Evolutionary conservation across 1,284 basidiomycete species (phyloP), one percentile per base, ranked within the genome.

Genomic region (Sporisorium scitamineum): DNA sequence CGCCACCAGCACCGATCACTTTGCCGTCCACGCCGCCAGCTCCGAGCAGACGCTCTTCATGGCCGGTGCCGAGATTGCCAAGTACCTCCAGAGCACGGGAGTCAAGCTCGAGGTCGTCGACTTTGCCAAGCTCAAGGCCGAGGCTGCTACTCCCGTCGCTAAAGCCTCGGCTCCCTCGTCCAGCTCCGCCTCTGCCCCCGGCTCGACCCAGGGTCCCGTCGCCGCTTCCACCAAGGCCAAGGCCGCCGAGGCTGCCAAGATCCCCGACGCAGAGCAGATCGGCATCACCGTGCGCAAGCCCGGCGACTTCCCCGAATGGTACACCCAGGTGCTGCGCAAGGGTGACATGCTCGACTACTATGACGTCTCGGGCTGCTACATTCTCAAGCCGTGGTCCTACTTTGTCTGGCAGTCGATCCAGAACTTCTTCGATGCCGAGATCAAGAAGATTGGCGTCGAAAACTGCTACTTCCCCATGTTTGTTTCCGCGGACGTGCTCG

Each of bases 391-490:
- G 0, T 95, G 94, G 92, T 96, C 94, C 8, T 99, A 94, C 87
- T 91, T 90, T 81, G 95, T 99, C 84, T 99, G 97, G 97, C 94
- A 98, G 86, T 89, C 89, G 65, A 97, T 99, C 76, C 94, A 97
- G 88, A 89, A 51, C 57, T 82, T 73, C 52, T 81, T 83, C 54
- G 79, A 85, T 45, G 65, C 42, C 45, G 74, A 92, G 85, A 98
- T 98, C 89, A 95, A 94, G 88, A 93, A 93, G 82, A 89, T 97
- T 82, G 97, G 92, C 50, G 95, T 99, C 32, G 93, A 97, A 86
- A 98, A 99, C 87, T 92, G 94, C 47, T 99, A 97, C 86, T 99
- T 99, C 90, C 97, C 96, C 16, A 97, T 99, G 94, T 98, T 99
- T 82, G 94, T 99, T 55, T 97, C 95, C 0, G 87, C 90, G 62